phyloP scores from a whole-genome alignment of 2,329 filamentous ascomycete genomes.

The Venturia effusa region DNA sequence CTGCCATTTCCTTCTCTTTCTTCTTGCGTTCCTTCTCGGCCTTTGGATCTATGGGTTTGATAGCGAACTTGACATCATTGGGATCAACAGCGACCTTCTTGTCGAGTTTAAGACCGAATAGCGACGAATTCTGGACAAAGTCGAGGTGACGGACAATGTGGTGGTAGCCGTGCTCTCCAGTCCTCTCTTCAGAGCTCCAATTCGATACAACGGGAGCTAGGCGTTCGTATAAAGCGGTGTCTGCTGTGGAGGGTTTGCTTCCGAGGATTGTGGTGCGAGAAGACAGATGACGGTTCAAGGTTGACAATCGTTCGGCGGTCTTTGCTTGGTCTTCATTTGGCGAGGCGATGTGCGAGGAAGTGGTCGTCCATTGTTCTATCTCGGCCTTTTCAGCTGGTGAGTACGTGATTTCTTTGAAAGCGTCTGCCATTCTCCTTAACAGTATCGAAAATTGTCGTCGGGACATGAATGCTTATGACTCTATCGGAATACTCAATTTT shows the following conservation, averaged over 20 bases:
- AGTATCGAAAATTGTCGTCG: background rate
- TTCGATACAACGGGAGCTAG: conserved; percentile 64
- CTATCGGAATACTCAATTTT: background rate
- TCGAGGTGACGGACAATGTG: conserved; percentile 87
- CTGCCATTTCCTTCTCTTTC: conserved; percentile 74
- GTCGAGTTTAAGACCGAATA: conserved; percentile 58
- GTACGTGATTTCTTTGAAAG: conserved; percentile 62
- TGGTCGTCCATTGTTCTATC: conserved; percentile 80
- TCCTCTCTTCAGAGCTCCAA: conserved; percentile 79
- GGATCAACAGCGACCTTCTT: conserved; percentile 72
- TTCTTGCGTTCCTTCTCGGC: conserved; percentile 94
- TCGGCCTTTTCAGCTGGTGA: conserved; percentile 71
- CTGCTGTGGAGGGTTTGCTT: conserved; percentile 77
- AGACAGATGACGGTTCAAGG: conserved; percentile 77
- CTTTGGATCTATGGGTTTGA: conserved; percentile 81
- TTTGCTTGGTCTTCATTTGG: conserved; percentile 47
- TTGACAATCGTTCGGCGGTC: conserved; percentile 55
- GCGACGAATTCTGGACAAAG: conserved; percentile 81
- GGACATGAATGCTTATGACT: background rate
- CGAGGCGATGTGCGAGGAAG: conserved; percentile 57
- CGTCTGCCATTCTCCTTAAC: conserved; percentile 21
- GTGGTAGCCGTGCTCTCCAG: conserved; percentile 78
- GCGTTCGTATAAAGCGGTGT: conserved; percentile 71
- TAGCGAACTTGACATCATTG: conserved; percentile 73
- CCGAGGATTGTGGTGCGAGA: conserved; percentile 84